A percentile compares a stretch with the other conserved stretches of the same genome.
phyloP scores from a whole-genome alignment of 306 rosid species.

The Trifolium fragiferum region DNA sequence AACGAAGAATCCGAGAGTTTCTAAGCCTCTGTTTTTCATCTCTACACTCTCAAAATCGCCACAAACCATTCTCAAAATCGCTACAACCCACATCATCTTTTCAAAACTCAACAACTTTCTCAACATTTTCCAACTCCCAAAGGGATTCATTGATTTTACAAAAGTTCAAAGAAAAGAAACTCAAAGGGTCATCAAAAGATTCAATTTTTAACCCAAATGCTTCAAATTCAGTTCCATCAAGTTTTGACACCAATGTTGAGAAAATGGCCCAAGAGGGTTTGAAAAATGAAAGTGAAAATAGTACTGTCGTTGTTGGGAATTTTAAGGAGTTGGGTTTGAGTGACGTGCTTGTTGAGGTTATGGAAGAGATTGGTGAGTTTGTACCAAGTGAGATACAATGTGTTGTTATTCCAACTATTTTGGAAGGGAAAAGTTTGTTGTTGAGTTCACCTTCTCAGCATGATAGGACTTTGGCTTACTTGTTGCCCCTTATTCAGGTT shows the following conservation, averaged over 20 bases:
- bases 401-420: conserved; percentile 72
- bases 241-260: conserved; percentile 11
- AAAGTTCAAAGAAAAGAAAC: conserved; percentile 67
- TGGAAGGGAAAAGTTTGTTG: conserved; percentile 75
- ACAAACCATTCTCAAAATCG: conserved; percentile 42
- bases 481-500: conserved; percentile 95
- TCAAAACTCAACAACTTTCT: conserved; percentile 50
- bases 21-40: conserved; percentile 44
- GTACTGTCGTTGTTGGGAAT: conserved; percentile 42
- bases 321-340: conserved; percentile 70
- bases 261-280: neutral
- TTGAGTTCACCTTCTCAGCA: conserved; percentile 76
- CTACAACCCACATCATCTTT: conserved; percentile 43
- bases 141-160: conserved; percentile 72
- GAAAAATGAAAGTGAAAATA: neutral
- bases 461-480: conserved; percentile 76
- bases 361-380: conserved; percentile 60
- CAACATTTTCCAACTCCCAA: conserved; percentile 53
- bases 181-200: conserved; percentile 52
- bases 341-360: conserved; percentile 65
- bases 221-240: neutral
- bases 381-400: conserved; percentile 81
- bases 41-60: conserved; percentile 31
- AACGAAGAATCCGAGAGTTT: conserved; percentile 53
- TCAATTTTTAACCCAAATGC: neutral